These are phyloP conservation scores for Whalleya microplaca DNA, from an alignment of 2,329 filamentous ascomycete species.

Conservation along the genomic window DNA sequence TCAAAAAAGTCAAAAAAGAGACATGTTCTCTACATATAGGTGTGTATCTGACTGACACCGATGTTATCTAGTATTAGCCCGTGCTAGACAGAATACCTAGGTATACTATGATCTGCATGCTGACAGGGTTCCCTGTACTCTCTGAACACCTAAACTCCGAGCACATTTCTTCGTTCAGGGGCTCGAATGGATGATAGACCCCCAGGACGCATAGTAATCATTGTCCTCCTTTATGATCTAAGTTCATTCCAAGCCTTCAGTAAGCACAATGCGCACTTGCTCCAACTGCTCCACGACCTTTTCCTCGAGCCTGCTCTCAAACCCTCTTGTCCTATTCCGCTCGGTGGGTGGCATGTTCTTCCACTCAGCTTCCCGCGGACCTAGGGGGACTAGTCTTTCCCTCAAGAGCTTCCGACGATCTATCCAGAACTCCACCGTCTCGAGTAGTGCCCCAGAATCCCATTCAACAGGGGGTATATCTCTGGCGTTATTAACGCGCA, in stretches of 20 bases:
- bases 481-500: constrained; percentile 67
- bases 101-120: neutral
- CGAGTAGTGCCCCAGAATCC: constrained; percentile 72
- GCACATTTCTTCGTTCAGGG: neutral
- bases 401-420: constrained; percentile 69
- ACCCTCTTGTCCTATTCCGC: constrained; percentile 43
- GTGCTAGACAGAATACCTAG: neutral
- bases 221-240: neutral
- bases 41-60: neutral
- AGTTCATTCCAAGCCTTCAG: constrained; percentile 51
- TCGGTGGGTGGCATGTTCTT: constrained; percentile 42
- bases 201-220: neutral
- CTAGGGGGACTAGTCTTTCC: constrained; percentile 74
- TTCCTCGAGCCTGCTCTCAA: constrained; percentile 72
- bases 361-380: constrained; percentile 72
- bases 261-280: constrained; percentile 59
- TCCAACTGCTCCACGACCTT: constrained; percentile 73
- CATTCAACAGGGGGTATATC: constrained; percentile 76
- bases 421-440: constrained; percentile 84
- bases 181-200: neutral
- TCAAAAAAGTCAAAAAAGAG: too few species aligned
- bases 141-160: neutral
- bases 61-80: neutral
- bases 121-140: neutral
- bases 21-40: too few species aligned